phyloP scores from a whole-genome alignment of 2,329 filamentous ascomycete genomes.

The Taxawa tesnikishii region DNA sequence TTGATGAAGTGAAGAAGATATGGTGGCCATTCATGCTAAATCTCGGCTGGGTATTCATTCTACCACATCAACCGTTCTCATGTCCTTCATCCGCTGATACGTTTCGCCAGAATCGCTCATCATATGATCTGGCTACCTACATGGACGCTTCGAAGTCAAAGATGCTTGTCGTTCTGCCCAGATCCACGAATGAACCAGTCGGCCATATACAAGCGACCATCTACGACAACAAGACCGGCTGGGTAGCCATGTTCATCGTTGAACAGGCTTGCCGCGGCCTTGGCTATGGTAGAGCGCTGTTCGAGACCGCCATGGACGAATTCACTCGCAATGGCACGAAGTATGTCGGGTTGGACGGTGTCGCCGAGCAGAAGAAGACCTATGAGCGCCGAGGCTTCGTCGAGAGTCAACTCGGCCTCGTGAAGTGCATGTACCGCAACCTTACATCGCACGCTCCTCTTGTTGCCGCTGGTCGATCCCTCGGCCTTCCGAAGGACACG shows the following conservation, averaged over 20 bases:
- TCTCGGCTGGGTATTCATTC: constrained; percentile 19
- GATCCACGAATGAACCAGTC: constrained; percentile 13
- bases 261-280: constrained; percentile 17
- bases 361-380: constrained; percentile 22
- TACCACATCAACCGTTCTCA: neutral
- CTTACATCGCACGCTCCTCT: neutral
- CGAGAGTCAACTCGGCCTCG: constrained; percentile 12
- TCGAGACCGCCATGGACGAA: constrained; percentile 15
- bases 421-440: constrained; percentile 17
- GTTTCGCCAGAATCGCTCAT: constrained; percentile 18
- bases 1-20: constrained; percentile 7
- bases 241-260: constrained; percentile 25
- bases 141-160: constrained; percentile 15
- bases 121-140: constrained; percentile 20
- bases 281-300: constrained; percentile 20
- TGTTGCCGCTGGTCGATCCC: constrained; percentile 3
- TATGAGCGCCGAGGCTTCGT: constrained; percentile 23
- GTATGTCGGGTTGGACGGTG: constrained; percentile 23
- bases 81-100: no score
- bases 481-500: no score
- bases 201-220: constrained; percentile 21
- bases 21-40: constrained; percentile 24
- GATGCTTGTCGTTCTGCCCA: constrained; percentile 20
- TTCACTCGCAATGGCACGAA: constrained; percentile 12
- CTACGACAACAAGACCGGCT: constrained; percentile 24